Evolutionary conservation across 768 basidiomycete species (phyloP).

Genomic region (Tubosaeta sp.): DNA sequence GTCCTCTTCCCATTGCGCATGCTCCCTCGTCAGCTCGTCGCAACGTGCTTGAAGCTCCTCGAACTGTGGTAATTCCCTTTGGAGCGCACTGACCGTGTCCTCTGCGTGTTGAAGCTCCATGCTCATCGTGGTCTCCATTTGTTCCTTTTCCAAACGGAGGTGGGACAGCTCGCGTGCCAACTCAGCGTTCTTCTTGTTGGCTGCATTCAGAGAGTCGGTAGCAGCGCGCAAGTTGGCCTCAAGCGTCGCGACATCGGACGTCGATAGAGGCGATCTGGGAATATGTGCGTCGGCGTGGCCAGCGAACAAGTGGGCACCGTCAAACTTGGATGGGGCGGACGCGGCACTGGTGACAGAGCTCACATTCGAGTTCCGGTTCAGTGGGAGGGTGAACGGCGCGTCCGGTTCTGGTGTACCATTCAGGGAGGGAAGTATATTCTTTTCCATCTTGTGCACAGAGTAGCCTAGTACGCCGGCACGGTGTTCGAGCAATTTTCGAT

Average conservation of each 20-base stretch:
- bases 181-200: conserved; percentile 59
- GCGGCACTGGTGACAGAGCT: conserved; percentile 45
- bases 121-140: conserved; percentile 58
- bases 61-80: conserved; percentile 50
- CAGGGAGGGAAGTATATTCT: conserved; percentile 34
- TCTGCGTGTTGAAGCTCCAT: conserved; percentile 66
- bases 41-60: conserved; percentile 46
- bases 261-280: conserved; percentile 40
- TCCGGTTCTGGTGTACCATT: conserved; percentile 36
- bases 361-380: conserved; percentile 46
- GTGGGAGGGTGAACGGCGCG: conserved; percentile 49
- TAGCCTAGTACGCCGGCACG: conserved; percentile 77
- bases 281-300: conserved; percentile 70
- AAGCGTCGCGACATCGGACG: conserved; percentile 45
- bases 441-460: conserved; percentile 65
- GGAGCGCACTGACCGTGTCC: conserved; percentile 56
- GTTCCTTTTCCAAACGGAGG: conserved; percentile 62
- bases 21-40: conserved; percentile 46
- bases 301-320: conserved; percentile 81
- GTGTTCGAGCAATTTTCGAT: conserved; percentile 69
- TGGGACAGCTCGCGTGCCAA: conserved; percentile 58
- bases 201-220: conserved; percentile 51
- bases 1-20: conserved; percentile 48
- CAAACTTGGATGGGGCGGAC: conserved; percentile 58
- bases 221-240: conserved; percentile 65